phyloP scores from a whole-genome alignment of 2,329 filamentous ascomycete species.

The Fusarium sp. region DNA sequence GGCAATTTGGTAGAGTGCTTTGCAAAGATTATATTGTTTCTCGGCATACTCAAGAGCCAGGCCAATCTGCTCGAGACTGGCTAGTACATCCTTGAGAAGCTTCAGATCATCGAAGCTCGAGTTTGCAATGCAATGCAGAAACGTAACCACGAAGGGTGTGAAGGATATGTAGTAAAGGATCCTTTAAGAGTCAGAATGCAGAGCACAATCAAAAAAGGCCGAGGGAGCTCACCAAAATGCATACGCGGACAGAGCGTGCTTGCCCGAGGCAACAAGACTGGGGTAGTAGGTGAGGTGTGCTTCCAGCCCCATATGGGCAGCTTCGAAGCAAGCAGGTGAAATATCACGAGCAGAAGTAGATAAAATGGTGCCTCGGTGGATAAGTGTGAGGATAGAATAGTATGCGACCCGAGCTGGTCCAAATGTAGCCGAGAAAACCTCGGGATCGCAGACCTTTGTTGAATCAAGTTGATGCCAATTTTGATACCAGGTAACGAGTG shows the following conservation, averaged over 20 bases:
- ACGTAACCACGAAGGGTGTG: not conserved
- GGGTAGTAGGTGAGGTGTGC: slow-evolving; percentile 3
- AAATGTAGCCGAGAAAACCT: not conserved
- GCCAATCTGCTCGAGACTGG: not conserved
- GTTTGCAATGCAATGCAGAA: not conserved
- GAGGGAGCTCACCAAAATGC: not conserved
- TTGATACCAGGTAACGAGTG: not conserved
- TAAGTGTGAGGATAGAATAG: not conserved
- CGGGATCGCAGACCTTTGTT: not conserved
- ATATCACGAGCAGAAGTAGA: not conserved
- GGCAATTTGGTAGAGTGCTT: slow-evolving; percentile 2
- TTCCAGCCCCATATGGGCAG: not conserved
- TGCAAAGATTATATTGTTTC: not conserved
- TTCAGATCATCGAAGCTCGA: not conserved
- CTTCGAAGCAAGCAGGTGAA: not conserved
- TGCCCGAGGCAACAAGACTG: not conserved
- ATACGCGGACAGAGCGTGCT: not conserved
- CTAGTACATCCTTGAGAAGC: not conserved
- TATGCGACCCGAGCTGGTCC: not conserved
- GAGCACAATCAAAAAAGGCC: too few relatives aligned
- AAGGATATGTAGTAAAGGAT: not conserved
- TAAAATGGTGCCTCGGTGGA: not conserved
- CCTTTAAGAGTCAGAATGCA: not conserved
- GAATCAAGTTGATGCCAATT: not conserved
- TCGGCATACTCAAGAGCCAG: not conserved